Base-by-base conservation (phyloP, 2,329 filamentous ascomycete genomes). In the Pseudogymnoascus sp. region DNA sequence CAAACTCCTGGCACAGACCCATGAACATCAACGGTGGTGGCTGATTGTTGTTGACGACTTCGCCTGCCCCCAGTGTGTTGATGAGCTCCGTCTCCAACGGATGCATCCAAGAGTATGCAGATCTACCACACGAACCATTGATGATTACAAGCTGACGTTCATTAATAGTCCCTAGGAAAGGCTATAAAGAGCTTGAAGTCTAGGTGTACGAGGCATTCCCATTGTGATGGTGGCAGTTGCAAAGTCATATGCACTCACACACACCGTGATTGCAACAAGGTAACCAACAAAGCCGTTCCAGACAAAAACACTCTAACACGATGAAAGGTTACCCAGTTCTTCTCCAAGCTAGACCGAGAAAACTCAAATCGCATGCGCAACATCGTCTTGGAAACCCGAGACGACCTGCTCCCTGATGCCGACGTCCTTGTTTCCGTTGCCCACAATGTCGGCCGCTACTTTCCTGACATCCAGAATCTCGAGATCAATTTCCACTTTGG, bases 311-410 rank as follows among this genome's bases (percentile, higher is more conserved):
- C 10, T 14, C 50, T 60, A 5, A 60, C 59, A 40, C 23, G 5
- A 25, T 40, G 34, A 38, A 60, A 60, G 59, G 59, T 60, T 14
- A 60, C 59, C 12, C 59, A 42, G 21, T 60, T 60, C 38, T 60
- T 60, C 38, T 38, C 59, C 14, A 60, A 11, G 12, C n/a, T 60
- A 16, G 59, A 36, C 12, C 25, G 38, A 38, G 59, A 60, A 6
- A 60, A 38, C 34, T 23, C 59, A 16, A 40, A 16, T 8, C 59
- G 59, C 21, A 60, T 60, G 36, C 21, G 38, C 8, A 60, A 60
- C 34, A 60, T 60, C 18, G 36, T 60, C 36, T 42, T 60, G 1
- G 59, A 60, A 31, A 60, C 59, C 16, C 34, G 38, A 28, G 36
- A 38, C 4, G 38, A 60, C 18, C 21, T 40, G 1, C 21, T 40